Evolutionary conservation across 257 asterid species (phyloP), one percentile per base, ranked within the genome.

Genomic region (Coffea eugenioides): DNA sequence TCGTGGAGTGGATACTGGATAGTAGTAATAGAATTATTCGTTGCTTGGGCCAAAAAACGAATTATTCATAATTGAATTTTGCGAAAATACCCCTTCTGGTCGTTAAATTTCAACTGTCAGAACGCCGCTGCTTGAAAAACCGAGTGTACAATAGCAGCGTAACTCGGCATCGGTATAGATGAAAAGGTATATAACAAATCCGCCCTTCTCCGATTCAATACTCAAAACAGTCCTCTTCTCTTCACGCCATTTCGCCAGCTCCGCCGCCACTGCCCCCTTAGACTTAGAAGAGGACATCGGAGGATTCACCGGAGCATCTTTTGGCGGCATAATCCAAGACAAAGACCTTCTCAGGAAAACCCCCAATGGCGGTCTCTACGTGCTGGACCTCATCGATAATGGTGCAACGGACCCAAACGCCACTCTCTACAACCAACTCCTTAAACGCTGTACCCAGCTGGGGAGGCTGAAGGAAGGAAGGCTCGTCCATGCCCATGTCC

Each of bases 311-410:
- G 52, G 76, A 3, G 72, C 15, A 18, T 23, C 73, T 46, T 65
- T 41, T 59, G 77, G 84, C 80, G 49, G 25, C n/a, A 68, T 71
- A 27, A 79, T 85, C 25, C 79, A 87, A 77, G 86, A 81, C n/a
- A 88, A 88, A 68, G 86, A 86, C 80, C 92, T 93, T 68, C 92
- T 92, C 8, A 84, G 73, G 1, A 88, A 80, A 80, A 31, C 86
- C 27, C 74, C 80, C 15, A 79, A 86, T 84, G 94, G 93, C 1
- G 86, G 83, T 56, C 91, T 93, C 75, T 82, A 82, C 23, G 89
- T 92, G 49, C 91, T 90, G 15, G 92, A 88, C 74, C 91, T 87
- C 77, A 86, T 90, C 27, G 88, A 90, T 66, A 88, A 83, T 36
- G 92, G 92, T 13, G 83, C 88, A 12, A 71, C 90, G 89, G 83